phyloP scores from a whole-genome alignment of 2,329 filamentous ascomycete species.

The Dactylellina leptospora region DNA sequence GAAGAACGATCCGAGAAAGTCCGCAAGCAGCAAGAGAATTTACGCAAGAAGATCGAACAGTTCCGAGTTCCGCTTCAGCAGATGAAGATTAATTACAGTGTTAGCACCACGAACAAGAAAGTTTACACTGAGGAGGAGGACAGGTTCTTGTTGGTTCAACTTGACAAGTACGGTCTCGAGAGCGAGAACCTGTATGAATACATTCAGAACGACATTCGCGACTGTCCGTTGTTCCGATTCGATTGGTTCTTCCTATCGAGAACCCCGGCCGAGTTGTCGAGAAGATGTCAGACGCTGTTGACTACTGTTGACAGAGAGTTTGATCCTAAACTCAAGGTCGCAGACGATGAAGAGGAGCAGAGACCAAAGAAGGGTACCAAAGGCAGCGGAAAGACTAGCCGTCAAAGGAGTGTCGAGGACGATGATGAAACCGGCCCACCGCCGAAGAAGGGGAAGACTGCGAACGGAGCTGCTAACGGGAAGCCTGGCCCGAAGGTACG shows the following conservation, averaged over 20 bases:
- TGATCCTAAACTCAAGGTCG: constrained; percentile 71
- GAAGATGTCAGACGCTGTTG: constrained; percentile 90
- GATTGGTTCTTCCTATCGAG: constrained; percentile 99
- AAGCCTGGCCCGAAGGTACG: constrained; percentile 57
- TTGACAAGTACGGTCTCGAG: constrained; percentile 92
- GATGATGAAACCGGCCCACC: constrained; percentile 84
- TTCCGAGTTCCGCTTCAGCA: constrained; percentile 98
- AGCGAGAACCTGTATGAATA: constrained; percentile 88
- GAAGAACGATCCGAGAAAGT: constrained; percentile 89
- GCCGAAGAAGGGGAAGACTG: constrained; percentile 84
- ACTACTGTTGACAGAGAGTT: constrained; percentile 96
- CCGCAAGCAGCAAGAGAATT: constrained; percentile 89
- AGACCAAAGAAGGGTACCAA: constrained; percentile 65
- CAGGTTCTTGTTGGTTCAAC: constrained; percentile 88
- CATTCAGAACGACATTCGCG: constrained; percentile 96
- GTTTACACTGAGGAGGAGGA: constrained; percentile 99
- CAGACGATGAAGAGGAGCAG: constrained; percentile 65
- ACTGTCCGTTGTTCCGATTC: constrained; percentile 93
- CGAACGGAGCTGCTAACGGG: constrained; percentile 52
- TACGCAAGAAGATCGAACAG: constrained; percentile 93
- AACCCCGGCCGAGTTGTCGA: constrained; percentile 89
- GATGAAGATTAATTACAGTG: constrained; percentile 98
- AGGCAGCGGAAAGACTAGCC: constrained; percentile 74
- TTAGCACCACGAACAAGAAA: constrained; percentile 99
- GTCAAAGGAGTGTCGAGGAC: constrained; percentile 68